Percentiles rank a stretch among this genome's conserved stretches.
Conservation (phyloP, 2,329 filamentous ascomycete genomes). For the Aureobasidium sp. region DNA sequence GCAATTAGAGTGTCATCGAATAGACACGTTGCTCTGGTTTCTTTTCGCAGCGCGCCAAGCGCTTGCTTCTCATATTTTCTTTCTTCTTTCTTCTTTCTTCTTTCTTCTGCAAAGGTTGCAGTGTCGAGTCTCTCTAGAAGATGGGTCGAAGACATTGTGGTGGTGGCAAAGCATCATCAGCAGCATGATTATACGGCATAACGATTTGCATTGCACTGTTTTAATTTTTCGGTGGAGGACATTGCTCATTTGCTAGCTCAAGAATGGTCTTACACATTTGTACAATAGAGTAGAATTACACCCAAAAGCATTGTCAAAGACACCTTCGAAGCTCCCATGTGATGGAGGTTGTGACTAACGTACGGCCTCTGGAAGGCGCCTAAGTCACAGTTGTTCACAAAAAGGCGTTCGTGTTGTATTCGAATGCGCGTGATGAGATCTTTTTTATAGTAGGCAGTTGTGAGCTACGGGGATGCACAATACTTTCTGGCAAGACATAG, state of each 20-base stretch:
- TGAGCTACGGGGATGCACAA: no score
- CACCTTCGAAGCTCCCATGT: not conserved
- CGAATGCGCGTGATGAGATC: no score
- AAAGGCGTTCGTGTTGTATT: no score
- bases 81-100: not conserved
- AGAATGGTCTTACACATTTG: not conserved
- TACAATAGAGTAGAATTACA: conserved; percentile 3
- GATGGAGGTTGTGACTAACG: not conserved
- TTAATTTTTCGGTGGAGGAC: not conserved
- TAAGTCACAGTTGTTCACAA: no score
- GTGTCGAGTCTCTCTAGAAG: not conserved
- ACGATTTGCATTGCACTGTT: not conserved
- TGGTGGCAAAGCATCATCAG: not conserved
- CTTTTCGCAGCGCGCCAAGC: not conserved
- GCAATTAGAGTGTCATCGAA: conserved; percentile 28
- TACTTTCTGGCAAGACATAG: not conserved
- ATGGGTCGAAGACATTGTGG: not conserved
- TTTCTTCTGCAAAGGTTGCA: not conserved
- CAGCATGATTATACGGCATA: conserved; percentile 7
- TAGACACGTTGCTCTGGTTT: not conserved
- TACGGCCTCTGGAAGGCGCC: no score
- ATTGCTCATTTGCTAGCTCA: not conserved
- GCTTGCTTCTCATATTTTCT: not conserved
- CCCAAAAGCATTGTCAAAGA: not conserved
- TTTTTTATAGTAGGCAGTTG: no score